Conservation (phyloP, 2,329 filamentous ascomycete genomes). For the Fusarium fracticaudum region DNA sequence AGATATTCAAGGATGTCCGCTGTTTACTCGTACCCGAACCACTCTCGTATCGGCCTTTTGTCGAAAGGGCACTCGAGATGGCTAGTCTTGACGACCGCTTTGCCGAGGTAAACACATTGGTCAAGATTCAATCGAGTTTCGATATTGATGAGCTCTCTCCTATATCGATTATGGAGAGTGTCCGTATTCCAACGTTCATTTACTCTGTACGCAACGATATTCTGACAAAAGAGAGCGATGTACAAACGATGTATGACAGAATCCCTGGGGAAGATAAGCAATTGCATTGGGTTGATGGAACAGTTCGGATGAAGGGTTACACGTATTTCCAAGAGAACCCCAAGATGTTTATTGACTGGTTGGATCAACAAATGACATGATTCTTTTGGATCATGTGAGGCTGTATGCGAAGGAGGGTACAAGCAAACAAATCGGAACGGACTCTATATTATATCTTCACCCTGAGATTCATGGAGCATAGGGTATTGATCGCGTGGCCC, state of each 20-base stretch:
- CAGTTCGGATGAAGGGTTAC: background rate
- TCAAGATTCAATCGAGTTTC: background rate
- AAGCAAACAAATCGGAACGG: no score
- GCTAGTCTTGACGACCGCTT: background rate
- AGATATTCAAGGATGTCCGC: background rate
- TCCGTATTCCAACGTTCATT: background rate
- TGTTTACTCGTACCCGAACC: background rate
- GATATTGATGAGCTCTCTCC: background rate
- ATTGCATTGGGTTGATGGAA: background rate
- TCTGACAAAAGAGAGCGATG: background rate
- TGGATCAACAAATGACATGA: background rate
- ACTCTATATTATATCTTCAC: no score
- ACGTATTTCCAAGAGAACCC: background rate
- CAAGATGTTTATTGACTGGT: background rate
- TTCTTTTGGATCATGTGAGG: background rate
- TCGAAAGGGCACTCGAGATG: background rate
- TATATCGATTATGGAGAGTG: background rate
- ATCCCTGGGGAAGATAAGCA: background rate
- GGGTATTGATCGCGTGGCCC: accelerated
- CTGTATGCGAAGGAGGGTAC: background rate
- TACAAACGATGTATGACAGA: background rate
- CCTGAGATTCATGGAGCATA: background rate
- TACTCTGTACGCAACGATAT: background rate
- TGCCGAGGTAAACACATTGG: background rate
- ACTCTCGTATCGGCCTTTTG: background rate